phyloP scores from a whole-genome alignment of 305 asterid genomes.

The Fraxinus xanthoxyloides region DNA sequence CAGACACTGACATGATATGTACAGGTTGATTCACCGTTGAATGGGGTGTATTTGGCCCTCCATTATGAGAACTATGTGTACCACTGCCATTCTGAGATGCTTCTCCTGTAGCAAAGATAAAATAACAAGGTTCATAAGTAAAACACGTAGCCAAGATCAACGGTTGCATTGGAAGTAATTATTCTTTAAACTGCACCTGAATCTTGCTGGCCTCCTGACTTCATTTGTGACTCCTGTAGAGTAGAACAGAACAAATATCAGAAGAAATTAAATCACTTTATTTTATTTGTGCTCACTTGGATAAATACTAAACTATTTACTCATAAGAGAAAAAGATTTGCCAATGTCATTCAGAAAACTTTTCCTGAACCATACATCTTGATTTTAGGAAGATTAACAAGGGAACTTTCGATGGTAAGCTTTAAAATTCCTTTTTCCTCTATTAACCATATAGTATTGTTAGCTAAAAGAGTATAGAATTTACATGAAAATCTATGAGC shows the following conservation, averaged over 20 bases:
- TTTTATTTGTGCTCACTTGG: not conserved
- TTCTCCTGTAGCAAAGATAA: constrained; percentile 45
- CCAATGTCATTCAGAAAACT: not conserved
- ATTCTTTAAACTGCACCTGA: constrained; percentile 34
- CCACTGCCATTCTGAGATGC: constrained; percentile 70
- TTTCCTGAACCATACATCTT: not conserved
- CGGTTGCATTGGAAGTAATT: not conserved
- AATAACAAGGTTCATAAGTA: constrained; percentile 22
- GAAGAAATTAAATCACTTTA: constrained; percentile 11
- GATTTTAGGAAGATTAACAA: not conserved
- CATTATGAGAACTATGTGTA: constrained; percentile 70
- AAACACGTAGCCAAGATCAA: constrained; percentile 16
- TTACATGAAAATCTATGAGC: not conserved
- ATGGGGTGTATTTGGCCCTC: constrained; percentile 50
- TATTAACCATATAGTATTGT: not conserved
- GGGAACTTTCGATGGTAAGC: constrained; percentile 3
- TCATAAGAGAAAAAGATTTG: not conserved
- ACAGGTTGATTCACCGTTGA: constrained; percentile 50
- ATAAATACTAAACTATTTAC: not conserved
- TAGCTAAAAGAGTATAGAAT: not conserved
- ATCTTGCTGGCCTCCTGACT: constrained; percentile 35
- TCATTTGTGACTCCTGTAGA: constrained; percentile 40
- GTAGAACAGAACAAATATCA: constrained; percentile 11
- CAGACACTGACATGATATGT: constrained; percentile 52
- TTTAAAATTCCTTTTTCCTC: not conserved